phyloP scores from a whole-genome alignment of 805 yeast species.

The Starmerella sp. region DNA sequence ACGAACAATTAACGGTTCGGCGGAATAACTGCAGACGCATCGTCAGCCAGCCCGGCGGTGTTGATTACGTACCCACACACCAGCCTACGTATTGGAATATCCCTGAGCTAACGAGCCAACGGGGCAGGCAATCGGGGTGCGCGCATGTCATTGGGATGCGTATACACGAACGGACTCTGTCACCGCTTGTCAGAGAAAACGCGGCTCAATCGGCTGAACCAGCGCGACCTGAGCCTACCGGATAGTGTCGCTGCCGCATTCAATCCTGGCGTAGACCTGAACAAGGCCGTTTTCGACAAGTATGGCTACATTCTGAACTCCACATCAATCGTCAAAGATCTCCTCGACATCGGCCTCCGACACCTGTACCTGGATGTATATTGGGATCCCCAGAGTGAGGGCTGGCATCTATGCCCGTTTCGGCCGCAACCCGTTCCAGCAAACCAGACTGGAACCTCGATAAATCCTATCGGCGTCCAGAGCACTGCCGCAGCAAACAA shows the following conservation, averaged over 20 bases:
- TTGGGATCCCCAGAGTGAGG: constrained; percentile 35
- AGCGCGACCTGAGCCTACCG: constrained; percentile 29
- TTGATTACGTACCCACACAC: neutral
- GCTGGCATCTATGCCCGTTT: constrained; percentile 49
- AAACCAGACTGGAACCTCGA: neutral
- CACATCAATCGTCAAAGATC: constrained; percentile 18
- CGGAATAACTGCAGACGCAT: too few relatives aligned
- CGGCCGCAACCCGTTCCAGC: constrained; percentile 1
- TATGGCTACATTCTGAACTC: constrained; percentile 27
- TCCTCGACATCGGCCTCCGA: constrained; percentile 31
- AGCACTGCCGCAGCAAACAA: neutral
- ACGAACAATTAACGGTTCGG: too few relatives aligned
- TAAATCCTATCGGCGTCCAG: neutral
- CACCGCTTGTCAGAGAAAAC: constrained; percentile 15
- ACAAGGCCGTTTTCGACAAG: constrained; percentile 24
- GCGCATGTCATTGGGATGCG: constrained; percentile 20
- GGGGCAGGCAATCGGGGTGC: neutral
- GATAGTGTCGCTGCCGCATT: constrained; percentile 28
- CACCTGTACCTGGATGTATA: constrained; percentile 38
- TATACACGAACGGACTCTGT: constrained; percentile 19
- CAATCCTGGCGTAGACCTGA: constrained; percentile 30
- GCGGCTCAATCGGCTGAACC: constrained; percentile 24
- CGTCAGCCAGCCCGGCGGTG: too few relatives aligned
- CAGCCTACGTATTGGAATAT: too few relatives aligned
- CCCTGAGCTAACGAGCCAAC: too few relatives aligned